phyloP scores from a whole-genome alignment of 352 stramenopile species.

The Phytopythium mirpurense region DNA sequence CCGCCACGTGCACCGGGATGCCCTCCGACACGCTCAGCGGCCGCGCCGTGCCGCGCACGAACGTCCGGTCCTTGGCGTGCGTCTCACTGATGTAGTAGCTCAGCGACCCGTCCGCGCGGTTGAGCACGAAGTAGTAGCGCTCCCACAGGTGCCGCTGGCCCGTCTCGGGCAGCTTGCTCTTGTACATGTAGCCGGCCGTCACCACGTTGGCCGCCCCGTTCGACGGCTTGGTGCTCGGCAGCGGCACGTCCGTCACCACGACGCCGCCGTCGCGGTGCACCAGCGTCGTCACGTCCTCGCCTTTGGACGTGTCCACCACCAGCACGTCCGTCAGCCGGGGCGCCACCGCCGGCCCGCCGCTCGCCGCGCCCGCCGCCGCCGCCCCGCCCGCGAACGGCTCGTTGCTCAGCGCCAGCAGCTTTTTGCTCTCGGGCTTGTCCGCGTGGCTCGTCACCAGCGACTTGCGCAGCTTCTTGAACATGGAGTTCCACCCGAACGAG shows the following conservation, averaged over 20 bases:
- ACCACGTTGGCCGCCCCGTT: slow-evolving; percentile 37
- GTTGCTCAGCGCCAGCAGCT: slow-evolving; percentile 65
- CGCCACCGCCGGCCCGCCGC: slow-evolving; percentile 12
- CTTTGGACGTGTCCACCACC: slow-evolving; percentile 72
- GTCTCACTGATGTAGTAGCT: slow-evolving; percentile 86
- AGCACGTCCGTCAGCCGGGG: slow-evolving; percentile 63
- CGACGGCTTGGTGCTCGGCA: slow-evolving; percentile 22
- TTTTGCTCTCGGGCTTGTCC: slow-evolving; percentile 56
- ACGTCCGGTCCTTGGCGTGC: slow-evolving; percentile 82
- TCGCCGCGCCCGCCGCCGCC: not conserved
- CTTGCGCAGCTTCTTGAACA: slow-evolving; percentile 78
- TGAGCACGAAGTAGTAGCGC: slow-evolving; percentile 83
- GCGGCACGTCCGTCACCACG: slow-evolving; percentile 47
- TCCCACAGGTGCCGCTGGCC: slow-evolving; percentile 81
- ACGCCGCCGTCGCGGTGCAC: slow-evolving; percentile 75
- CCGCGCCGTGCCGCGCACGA: slow-evolving; percentile 69
- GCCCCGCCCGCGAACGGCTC: slow-evolving; percentile 51
- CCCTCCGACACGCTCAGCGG: slow-evolving; percentile 79
- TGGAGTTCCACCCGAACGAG: slow-evolving; percentile 75
- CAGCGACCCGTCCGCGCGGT: slow-evolving; percentile 61
- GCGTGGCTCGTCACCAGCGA: slow-evolving; percentile 61
- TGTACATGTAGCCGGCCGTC: slow-evolving; percentile 87
- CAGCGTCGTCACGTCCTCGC: slow-evolving; percentile 78
- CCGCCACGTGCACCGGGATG: slow-evolving; percentile 54
- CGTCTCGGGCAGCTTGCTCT: slow-evolving; percentile 80